phyloP scores from a whole-genome alignment of 1,284 basidiomycete species.

The Sporisorium reilianum region DNA sequence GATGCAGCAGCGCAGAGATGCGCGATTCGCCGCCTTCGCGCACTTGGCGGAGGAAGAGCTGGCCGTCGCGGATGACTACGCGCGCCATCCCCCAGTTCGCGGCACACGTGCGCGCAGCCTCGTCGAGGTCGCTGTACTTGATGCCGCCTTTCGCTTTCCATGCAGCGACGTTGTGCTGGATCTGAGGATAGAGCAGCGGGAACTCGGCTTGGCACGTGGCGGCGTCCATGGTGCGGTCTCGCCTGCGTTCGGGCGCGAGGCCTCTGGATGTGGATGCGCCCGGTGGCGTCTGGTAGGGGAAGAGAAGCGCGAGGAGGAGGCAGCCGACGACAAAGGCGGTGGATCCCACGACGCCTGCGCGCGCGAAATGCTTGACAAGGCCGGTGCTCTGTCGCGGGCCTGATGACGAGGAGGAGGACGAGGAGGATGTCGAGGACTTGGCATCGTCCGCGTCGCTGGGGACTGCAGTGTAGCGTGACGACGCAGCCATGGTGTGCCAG shows the following conservation, averaged over 20 bases:
- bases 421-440: neutral
- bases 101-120: constrained; percentile 19
- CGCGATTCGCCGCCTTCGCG: constrained; percentile 48
- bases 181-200: constrained; percentile 53
- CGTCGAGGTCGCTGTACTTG: constrained; percentile 31
- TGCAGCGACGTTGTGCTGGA: constrained; percentile 33
- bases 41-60: constrained; percentile 46
- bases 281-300: neutral
- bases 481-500: constrained; percentile 13
- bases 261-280: neutral
- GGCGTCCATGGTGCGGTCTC: constrained; percentile 40
- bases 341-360: constrained; percentile 19
- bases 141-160: constrained; percentile 52
- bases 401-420: constrained; percentile 5
- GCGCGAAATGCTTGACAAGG: constrained; percentile 10
- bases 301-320: constrained; percentile 22
- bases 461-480: constrained; percentile 24
- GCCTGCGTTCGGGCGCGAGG: constrained; percentile 12
- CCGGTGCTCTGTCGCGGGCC: neutral
- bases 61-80: constrained; percentile 48
- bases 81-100: constrained; percentile 44
- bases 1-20: constrained; percentile 45
- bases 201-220: constrained; percentile 48
- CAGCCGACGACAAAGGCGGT: constrained; percentile 24
- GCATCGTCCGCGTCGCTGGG: constrained; percentile 6